These are phyloP conservation scores for Murraya paniculata DNA, from an alignment of 345 rosid genomes.

Conservation along the genomic window DNA sequence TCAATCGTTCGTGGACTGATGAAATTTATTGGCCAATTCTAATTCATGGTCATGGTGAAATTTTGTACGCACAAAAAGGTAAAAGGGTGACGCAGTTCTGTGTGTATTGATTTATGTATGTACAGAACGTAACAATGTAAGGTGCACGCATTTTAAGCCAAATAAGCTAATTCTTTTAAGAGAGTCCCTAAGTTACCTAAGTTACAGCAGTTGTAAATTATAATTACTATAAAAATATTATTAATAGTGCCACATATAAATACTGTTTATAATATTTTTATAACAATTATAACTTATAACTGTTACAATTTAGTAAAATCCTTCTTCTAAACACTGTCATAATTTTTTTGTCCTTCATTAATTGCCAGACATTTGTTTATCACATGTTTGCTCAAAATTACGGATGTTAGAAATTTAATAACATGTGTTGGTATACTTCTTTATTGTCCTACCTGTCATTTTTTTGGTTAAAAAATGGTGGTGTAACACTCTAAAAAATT, in stretches of 20 bases:
- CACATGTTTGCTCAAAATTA: background rate
- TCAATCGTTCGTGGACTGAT: background rate
- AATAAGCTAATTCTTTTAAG: background rate
- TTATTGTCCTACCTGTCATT: background rate
- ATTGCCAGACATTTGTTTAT: background rate
- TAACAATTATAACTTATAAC: too few species aligned
- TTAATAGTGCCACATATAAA: too few species aligned
- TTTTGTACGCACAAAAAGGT: background rate
- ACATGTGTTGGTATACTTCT: background rate
- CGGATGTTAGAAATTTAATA: background rate
- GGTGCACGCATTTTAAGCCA: background rate
- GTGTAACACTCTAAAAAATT: background rate
- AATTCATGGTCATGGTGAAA: background rate
- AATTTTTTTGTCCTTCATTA: background rate
- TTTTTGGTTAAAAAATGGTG: too few species aligned
- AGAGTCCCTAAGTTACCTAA: too few species aligned
- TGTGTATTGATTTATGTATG: background rate
- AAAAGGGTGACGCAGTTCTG: background rate
- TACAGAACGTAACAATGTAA: background rate
- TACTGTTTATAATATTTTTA: too few species aligned
- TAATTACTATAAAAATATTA: too few species aligned
- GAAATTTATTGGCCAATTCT: background rate
- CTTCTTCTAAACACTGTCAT: background rate
- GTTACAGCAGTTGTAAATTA: too few species aligned
- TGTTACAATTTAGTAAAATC: too few species aligned